phyloP scores from a whole-genome alignment of 2,329 filamentous ascomycete genomes.

The Aspergillus fumigatus region DNA sequence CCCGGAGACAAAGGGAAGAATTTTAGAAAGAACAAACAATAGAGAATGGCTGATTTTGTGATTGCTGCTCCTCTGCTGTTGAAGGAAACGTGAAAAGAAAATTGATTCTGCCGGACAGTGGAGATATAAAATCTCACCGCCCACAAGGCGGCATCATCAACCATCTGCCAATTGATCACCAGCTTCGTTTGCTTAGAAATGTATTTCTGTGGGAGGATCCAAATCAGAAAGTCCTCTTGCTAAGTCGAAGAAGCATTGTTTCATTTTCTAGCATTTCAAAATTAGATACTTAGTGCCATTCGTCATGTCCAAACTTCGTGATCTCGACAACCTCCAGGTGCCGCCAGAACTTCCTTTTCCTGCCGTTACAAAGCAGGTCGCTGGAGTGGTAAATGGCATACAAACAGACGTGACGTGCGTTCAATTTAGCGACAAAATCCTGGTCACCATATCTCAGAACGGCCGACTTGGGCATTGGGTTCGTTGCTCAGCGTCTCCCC shows the following conservation, averaged over 20 bases:
- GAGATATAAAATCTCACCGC: background rate
- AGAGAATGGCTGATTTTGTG: slow-evolving; percentile 3
- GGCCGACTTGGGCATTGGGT: slow-evolving; percentile 92
- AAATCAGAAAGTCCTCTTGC: background rate
- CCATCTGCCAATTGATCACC: background rate
- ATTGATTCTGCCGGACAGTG: slow-evolving; percentile 2
- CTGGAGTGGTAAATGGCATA: slow-evolving; percentile 61
- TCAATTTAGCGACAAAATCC: slow-evolving; percentile 82
- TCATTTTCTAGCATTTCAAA: background rate
- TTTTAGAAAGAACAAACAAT: slow-evolving; percentile 6
- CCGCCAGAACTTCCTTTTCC: slow-evolving; percentile 58
- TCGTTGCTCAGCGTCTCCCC: slow-evolving; percentile 23
- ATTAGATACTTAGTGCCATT: background rate
- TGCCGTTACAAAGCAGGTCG: slow-evolving; percentile 56
- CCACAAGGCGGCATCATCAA: background rate
- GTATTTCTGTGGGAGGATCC: background rate
- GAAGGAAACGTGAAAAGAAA: slow-evolving; percentile 15
- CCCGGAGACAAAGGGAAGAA: slow-evolving; percentile 9
- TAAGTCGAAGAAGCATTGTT: background rate
- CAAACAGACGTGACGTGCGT: slow-evolving; percentile 68
- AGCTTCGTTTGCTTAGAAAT: background rate
- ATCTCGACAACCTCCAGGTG: slow-evolving; percentile 37
- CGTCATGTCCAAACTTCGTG: slow-evolving; percentile 23
- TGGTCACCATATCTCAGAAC: slow-evolving; percentile 82
- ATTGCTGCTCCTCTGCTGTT: background rate